Percentiles rank a stretch among this genome's conserved stretches.
Evolutionary conservation across 441 rosid genomes (phyloP).

Genomic region (Raphanus hybrid): DNA sequence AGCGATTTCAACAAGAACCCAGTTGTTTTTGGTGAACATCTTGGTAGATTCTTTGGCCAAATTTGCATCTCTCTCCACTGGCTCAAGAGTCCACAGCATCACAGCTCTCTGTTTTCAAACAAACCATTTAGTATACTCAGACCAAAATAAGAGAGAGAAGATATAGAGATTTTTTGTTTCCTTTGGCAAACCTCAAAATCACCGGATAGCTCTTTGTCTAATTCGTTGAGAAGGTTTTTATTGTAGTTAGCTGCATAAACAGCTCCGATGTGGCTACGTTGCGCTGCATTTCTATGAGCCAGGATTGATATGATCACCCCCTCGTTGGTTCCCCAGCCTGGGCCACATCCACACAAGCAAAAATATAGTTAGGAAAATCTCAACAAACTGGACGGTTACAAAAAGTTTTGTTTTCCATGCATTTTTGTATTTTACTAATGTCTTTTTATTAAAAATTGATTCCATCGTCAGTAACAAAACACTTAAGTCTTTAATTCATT

Average conservation of each 20-base stretch:
- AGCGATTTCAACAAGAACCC: conserved; percentile 81
- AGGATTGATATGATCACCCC: conserved; percentile 53
- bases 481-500: no score
- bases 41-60: conserved; percentile 74
- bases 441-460: not conserved
- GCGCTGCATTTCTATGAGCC: conserved; percentile 60
- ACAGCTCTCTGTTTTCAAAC: conserved; percentile 55
- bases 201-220: conserved; percentile 39
- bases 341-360: not conserved
- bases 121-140: not conserved
- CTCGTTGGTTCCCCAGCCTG: conserved; percentile 60
- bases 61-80: conserved; percentile 74
- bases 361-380: not conserved
- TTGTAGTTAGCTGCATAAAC: conserved; percentile 61
- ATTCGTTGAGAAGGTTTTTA: conserved; percentile 35
- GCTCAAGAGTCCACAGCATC: conserved; percentile 67
- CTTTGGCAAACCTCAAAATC: conserved; percentile 54
- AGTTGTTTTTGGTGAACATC: conserved; percentile 62
- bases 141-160: not conserved
- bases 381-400: conserved; percentile 14
- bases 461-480: not conserved
- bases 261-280: conserved; percentile 54
- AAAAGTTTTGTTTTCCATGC: not conserved
- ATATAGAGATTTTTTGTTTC: not conserved
- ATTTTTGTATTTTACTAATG: not conserved